These are phyloP conservation scores for Symbiodinium pilosum DNA, from an alignment of 73 alveolate genomes.

Conservation along the genomic window DNA sequence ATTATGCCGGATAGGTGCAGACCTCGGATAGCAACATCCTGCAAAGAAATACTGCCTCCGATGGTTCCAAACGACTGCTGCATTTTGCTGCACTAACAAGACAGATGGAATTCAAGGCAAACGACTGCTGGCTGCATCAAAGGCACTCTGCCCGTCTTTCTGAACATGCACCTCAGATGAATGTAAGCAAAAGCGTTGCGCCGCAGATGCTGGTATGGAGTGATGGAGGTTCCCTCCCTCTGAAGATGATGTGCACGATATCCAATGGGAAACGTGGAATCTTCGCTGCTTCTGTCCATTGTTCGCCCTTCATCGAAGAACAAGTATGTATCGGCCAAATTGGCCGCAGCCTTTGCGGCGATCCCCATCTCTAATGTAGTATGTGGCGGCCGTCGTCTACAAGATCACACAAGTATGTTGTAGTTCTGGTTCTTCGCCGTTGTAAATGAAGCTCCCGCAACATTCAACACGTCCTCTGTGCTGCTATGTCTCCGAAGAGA, in stretches of 20 bases:
- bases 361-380: too few species aligned
- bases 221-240: not conserved
- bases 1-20: slow-evolving; percentile 10
- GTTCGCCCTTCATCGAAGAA: too few species aligned
- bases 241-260: not conserved
- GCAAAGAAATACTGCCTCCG: too few species aligned
- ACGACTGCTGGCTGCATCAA: not conserved
- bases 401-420: too few species aligned
- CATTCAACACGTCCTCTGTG: not conserved
- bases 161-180: not conserved
- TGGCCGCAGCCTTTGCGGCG: too few species aligned
- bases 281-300: too few species aligned
- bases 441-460: not conserved
- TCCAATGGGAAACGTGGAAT: too few species aligned
- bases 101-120: too few species aligned
- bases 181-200: not conserved
- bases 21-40: not conserved
- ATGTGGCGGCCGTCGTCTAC: too few species aligned
- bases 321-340: too few species aligned
- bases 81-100: too few species aligned
- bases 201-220: not conserved
- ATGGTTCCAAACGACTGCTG: too few species aligned
- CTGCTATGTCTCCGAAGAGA: not conserved
- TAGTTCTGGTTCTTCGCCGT: not conserved
- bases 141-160: not conserved